Base-by-base conservation (phyloP, 345 rosid species). In the Bruguiera gymnorhiza region DNA sequence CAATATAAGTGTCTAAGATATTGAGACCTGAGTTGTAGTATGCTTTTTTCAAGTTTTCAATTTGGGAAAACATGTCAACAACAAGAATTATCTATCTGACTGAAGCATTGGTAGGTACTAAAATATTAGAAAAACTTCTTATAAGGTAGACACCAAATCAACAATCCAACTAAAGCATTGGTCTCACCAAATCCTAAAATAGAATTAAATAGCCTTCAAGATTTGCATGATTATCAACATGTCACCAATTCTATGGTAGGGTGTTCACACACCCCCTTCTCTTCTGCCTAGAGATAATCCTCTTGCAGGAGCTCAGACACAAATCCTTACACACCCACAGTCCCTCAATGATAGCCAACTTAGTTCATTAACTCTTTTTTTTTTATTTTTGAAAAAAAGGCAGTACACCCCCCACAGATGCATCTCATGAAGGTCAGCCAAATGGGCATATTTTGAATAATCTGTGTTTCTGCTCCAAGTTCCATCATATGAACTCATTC, bases 361-460 rank as follows among this genome's bases (percentile, higher is more conserved):
- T 10, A 43, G 48, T 43, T 11, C 4, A 10, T 43, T 43, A 43
- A 43, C 48, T 43, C 13, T 3, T 2, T 43, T 43, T 43, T 39
- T 43, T 43, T 43, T 43, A 13, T 43, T 11, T 2, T 2, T 1
- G 9, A 43, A 11, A 43, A 43, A 43, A 43, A 43, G 2, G n/a
- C 15, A 5, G 16, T 31, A 15, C 66, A 69, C 50, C 30, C 32
- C 59, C 32, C 1, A 21, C 3, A 43, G 15, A 43, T 11, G 16
- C 30, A 19, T 21, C 16, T 31, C 21, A 60, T 69, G 65, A 60
- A 69, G 43, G 46, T 46, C 65, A 60, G 30, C 48, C 64, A 29
- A 31, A 51, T n/a, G 30, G 23, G 18, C 7, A 60, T 29, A 20
- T 46, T 21, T 34, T 2, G 24, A 43, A 29, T 0, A 20, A 60